Conservation (phyloP, 805 yeast species). For the Sungouiella thailandica region DNA sequence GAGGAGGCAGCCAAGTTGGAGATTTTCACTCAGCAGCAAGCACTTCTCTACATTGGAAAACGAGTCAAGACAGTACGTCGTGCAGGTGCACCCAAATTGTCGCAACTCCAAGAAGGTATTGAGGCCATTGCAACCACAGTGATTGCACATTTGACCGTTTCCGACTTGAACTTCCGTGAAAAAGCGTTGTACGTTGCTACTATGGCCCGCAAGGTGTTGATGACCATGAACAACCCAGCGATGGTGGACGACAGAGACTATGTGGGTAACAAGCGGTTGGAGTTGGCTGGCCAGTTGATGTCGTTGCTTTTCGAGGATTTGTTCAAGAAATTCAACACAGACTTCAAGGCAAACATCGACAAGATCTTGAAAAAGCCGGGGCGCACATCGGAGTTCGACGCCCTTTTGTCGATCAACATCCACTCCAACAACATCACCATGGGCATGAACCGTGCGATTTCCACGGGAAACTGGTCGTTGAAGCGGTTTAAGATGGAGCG, state of each 20-base stretch:
- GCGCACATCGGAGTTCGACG: slow-evolving; percentile 93
- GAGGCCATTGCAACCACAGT: slow-evolving; percentile 96
- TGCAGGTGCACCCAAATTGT: slow-evolving; percentile 71
- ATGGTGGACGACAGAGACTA: slow-evolving; percentile 99
- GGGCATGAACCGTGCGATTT: slow-evolving; percentile 92
- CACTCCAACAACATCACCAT: slow-evolving; percentile 91
- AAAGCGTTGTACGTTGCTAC: slow-evolving; percentile 92
- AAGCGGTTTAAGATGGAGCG: slow-evolving; percentile 99
- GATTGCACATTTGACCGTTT: slow-evolving; percentile 89
- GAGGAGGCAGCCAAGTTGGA: slow-evolving; percentile 89
- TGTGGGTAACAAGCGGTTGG: slow-evolving; percentile 96
- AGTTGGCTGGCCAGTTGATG: slow-evolving; percentile 95
- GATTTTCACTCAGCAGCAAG: slow-evolving; percentile 88
- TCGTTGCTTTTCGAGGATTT: slow-evolving; percentile 92
- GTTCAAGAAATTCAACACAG: slow-evolving; percentile 92
- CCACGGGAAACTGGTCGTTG: slow-evolving; percentile 98
- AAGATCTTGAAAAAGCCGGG: slow-evolving; percentile 91
- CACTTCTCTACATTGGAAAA: slow-evolving; percentile 83
- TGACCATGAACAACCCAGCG: slow-evolving; percentile 91
- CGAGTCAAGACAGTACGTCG: slow-evolving; percentile 92
- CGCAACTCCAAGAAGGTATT: slow-evolving; percentile 86
- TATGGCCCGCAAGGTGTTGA: slow-evolving; percentile 93
- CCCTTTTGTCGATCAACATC: slow-evolving; percentile 79
- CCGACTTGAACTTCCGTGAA: slow-evolving; percentile 81
- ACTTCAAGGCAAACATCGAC: slow-evolving; percentile 91